Evolutionary conservation across 2,329 filamentous ascomycete species (phyloP).

Genomic region (Massarina eburnea): DNA sequence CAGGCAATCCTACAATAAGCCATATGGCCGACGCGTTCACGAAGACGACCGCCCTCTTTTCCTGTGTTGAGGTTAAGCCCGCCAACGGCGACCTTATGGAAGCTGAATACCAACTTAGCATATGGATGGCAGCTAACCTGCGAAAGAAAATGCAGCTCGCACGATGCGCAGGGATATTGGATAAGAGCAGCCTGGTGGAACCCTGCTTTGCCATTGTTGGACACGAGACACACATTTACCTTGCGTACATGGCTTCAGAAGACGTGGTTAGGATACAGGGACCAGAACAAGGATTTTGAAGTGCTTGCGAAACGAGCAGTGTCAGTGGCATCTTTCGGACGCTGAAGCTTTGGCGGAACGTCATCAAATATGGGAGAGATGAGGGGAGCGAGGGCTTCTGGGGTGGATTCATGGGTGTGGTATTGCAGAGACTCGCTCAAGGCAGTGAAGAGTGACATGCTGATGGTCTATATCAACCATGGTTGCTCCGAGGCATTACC

Average conservation of each 20-base stretch:
- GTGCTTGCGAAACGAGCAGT: constrained; percentile 13
- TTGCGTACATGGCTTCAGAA: constrained; percentile 15
- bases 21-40: constrained; percentile 19
- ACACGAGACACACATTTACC: constrained; percentile 16
- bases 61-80: constrained; percentile 19
- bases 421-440: constrained; percentile 14
- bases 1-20: constrained; percentile 12
- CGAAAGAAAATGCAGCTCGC: constrained; percentile 22
- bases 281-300: constrained; percentile 11
- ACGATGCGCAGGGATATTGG: constrained; percentile 12
- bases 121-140: constrained; percentile 22
- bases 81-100: constrained; percentile 16
- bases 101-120: constrained; percentile 22
- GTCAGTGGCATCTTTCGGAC: constrained; percentile 14
- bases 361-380: constrained; percentile 16
- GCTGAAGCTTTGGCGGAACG: constrained; percentile 16
- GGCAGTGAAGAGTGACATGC: constrained; percentile 9
- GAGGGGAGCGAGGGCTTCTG: constrained; percentile 12
- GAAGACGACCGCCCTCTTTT: constrained; percentile 20
- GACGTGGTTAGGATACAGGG: constrained; percentile 13
- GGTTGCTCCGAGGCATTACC: no score
- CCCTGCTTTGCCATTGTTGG: constrained; percentile 16
- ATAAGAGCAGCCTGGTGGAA: constrained; percentile 16
- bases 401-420: constrained; percentile 15
- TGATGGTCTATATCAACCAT: no score